phyloP scores from a whole-genome alignment of 306 rosid genomes.

The Biancaea sappan region DNA sequence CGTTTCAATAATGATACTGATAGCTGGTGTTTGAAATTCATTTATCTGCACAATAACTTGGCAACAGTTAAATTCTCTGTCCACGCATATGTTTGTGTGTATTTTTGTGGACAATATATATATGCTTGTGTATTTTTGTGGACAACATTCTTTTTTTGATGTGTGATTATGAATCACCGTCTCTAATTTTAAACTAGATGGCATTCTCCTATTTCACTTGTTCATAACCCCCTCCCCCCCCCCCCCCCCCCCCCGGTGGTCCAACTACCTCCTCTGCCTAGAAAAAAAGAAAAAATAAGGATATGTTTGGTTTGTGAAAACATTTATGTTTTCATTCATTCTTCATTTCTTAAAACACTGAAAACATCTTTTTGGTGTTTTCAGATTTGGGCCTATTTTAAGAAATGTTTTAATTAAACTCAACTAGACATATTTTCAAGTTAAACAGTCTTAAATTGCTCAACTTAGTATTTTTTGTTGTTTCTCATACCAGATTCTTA shows the following conservation, averaged over 20 bases:
- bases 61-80: background rate
- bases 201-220: background rate
- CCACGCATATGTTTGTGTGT: background rate
- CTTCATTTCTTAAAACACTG: no score
- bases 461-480: background rate
- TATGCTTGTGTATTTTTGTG: background rate
- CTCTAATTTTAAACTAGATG: conserved; percentile 14
- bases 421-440: no score
- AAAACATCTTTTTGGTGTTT: no score
- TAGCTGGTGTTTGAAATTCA: background rate
- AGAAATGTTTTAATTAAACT: no score
- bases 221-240: background rate
- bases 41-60: conserved; percentile 28
- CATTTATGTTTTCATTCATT: no score
- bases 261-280: background rate
- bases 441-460: no score
- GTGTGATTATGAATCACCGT: background rate
- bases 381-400: no score
- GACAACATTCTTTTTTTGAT: background rate
- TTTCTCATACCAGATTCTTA: background rate
- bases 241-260: background rate
- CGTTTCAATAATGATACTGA: conserved; percentile 4
- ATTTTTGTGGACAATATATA: no score
- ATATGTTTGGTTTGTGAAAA: no score
- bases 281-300: background rate